Evolutionary conservation across 1,139 yeast genomes (phyloP), one percentile per base, ranked within the genome.

Genomic region (Taphrina wiesneri): DNA sequence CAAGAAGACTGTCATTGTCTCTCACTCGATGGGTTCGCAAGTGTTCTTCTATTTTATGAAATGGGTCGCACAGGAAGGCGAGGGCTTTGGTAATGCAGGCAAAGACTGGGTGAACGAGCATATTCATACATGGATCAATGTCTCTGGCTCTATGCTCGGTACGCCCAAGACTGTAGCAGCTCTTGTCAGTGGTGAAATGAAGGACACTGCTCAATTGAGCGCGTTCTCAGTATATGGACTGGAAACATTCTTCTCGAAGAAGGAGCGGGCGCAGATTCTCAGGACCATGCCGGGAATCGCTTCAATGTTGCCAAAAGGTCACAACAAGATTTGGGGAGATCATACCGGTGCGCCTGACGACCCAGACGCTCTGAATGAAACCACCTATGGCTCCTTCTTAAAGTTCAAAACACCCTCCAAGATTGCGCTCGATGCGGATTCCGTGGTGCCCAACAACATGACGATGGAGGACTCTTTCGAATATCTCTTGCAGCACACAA

Each of bases 1-100:
- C 21, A 84, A 89, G 71, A 92, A 91, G 73, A 79, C 89, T 1
- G 86, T 87, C n/a, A 75, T 93, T 13, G 83, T 87, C 21, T 96
- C 97, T 25, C 99, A 93, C 75, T 92, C 98, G 0, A 93, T 93
- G 99, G 99, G 99, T 0, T 82, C 96, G 0, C 98, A 93, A 75
- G 85, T 93, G 51, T 84, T 87, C 1, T 90, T 83, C 73, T 93
- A 89, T 76, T 93, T 93, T 74, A 77, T 93, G 78, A 91, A 93
- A 76, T 93, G 99, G 99, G 98, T 83, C 2, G 57, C 46, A 13
- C 56, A 28, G 32, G 98, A 93, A 76, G 97, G 97, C 0, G 80
- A 80, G 61, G 78, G 77, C 66, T 88, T 83, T 73, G 99, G 99
- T 39, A 89, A 90, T 74, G 98, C 97, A 9, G 99, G 98, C 1